Evolutionary conservation across 768 basidiomycete species (phyloP), one percentile per base, ranked within the genome.

Genomic region (Phanerodontia chrysosporium): DNA sequence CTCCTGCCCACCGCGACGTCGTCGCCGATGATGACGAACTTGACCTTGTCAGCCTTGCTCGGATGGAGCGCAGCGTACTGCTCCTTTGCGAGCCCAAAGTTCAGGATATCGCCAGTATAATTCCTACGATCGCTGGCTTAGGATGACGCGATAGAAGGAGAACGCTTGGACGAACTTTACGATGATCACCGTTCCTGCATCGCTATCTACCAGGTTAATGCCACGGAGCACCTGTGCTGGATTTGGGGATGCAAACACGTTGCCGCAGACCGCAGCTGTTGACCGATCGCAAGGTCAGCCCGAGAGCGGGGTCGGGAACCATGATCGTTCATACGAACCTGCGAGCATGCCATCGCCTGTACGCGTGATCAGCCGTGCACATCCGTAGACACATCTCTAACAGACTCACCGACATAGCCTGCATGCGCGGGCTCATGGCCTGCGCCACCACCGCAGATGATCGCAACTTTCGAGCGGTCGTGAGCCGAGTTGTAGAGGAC

Each of bases 361-460:
- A 36, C 30, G 45, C 42, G 54, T 8, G 14, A 48, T 36, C 21
- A 28, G 13, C 3, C 2, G 55, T 28, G n/a, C 25, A 10, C 36
- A 18, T n/a, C 18, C 39, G 4, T 18, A 18, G 39, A 62, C 54
- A 24, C 30, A 30, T 0, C 45, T n/a, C n/a, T n/a, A n/a, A n/a
- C n/a, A n/a, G n/a, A 69, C 80, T 63, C 62, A 87, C 92, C 94
- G n/a, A 96, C 93, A 65, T 90, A 95, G 1, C 84, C 90, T 4
- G 91, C 83, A 73, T 95, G 93, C 16, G 93, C 83, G 7, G 95
- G 95, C 67, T 97, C 95, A 68, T 97, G 95, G 4, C 95, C 91
- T 25, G 87, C 84, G 30, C 92, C 92, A 5, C 92, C 92, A 9
- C 92, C 92, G 65, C 89, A 92, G 65, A 94, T 77, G 14, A 94